Base-by-base conservation (phyloP, 306 rosid species). In the Mucuna pruriens region DNA sequence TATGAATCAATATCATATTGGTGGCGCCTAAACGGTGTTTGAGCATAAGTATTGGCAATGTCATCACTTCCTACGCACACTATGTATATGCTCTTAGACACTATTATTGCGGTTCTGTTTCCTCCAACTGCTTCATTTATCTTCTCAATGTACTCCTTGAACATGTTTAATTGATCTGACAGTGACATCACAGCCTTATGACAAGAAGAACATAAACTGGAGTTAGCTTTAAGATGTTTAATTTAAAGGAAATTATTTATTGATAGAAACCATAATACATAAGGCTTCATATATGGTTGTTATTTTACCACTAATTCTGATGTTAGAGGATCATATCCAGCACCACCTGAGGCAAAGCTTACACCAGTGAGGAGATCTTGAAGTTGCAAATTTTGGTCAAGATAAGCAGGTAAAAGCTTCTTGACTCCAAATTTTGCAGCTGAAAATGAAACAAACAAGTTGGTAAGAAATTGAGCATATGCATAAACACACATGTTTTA, bases 271-370 rank as follows among this genome's bases (percentile, higher is more conserved):
- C n/a, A n/a, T n/a, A n/a, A 38, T 61, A 36, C 4, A 13, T 9
- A 83, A 42, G 40, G 45, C 9, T 76, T 39, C 13, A 16, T 67
- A 54, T 34, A 38, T 45, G 13, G 74, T 58, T 19, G 55, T 15
- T n/a, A n/a, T n/a, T n/a, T 15, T 84, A 90, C 97, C 84, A 38
- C 81, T 71, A 94, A 31, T 54, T 82, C 8, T n/a, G 96, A 9
- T 3, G 98, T 89, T 19, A 90, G 90, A 82, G 97, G 94, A 62
- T 94, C 98, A 83, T 82, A 94, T 60, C 98, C 98, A 0, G 93
- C 78, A 40, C 91, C 98, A 8, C 93, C 96, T 0, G 97, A 92
- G 69, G 97, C 97, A 68, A 92, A 92, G 84, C 92, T 85, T 29
- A 94, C 97, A 48, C 97, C 98, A 0, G 90, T 92, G 25, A 88